These are phyloP conservation scores for Plasmopara muralis DNA, from an alignment of 352 stramenopile genomes.

Conservation along the genomic window DNA sequence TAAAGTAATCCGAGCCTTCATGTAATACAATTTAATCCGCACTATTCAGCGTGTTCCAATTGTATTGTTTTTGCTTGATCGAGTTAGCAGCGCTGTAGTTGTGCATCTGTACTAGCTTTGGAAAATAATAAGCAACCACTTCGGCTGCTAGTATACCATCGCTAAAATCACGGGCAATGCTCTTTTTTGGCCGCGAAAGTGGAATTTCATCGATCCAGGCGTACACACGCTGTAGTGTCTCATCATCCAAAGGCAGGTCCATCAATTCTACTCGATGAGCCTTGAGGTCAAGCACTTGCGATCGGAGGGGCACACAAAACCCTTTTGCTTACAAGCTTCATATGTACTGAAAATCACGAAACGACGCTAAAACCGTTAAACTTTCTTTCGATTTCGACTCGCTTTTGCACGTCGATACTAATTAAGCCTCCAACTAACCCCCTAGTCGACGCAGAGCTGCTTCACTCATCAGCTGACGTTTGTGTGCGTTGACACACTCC, in stretches of 20 bases:
- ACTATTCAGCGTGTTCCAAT: slow-evolving; percentile 93
- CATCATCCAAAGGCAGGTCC: slow-evolving; percentile 74
- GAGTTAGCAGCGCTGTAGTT: slow-evolving; percentile 94
- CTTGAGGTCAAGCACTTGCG: background rate
- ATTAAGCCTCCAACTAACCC: slow-evolving; percentile 17
- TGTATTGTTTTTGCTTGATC: slow-evolving; percentile 93
- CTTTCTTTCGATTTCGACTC: slow-evolving; percentile 1
- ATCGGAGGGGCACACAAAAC: slow-evolving; percentile 4
- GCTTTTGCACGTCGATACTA: slow-evolving; percentile 14
- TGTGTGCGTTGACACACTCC: slow-evolving; percentile 90
- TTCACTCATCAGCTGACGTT: slow-evolving; percentile 90
- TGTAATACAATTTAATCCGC: slow-evolving; percentile 7
- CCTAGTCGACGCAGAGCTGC: slow-evolving; percentile 81
- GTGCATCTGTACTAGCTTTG: slow-evolving; percentile 93
- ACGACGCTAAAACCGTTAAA: slow-evolving; percentile 24
- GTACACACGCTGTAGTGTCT: slow-evolving; percentile 90
- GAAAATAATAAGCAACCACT: slow-evolving; percentile 93
- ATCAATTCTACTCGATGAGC: slow-evolving; percentile 18
- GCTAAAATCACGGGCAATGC: slow-evolving; percentile 94
- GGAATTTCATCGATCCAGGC: slow-evolving; percentile 95
- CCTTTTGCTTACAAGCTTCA: background rate
- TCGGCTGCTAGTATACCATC: slow-evolving; percentile 88
- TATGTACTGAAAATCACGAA: slow-evolving; percentile 13
- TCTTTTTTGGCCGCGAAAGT: slow-evolving; percentile 91
- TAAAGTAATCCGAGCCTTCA: background rate